phyloP scores from a whole-genome alignment of 2,329 filamentous ascomycete genomes.

The Ceratocystis huliohia region DNA sequence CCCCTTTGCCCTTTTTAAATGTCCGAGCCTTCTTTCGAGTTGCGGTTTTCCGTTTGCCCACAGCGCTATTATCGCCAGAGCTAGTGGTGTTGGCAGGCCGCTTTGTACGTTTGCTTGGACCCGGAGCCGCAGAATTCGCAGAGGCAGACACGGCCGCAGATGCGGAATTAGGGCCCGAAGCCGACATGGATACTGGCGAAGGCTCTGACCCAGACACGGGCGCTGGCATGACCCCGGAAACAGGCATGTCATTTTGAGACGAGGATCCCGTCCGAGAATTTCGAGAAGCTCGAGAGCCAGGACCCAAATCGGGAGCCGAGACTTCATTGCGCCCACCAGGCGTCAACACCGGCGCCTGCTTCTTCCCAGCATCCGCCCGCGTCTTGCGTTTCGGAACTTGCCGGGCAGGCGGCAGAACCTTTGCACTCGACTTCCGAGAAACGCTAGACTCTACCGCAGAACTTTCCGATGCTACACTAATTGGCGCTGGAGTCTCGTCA shows the following conservation, averaged over 20 bases:
- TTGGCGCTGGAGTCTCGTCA: background rate
- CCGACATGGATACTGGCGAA: background rate
- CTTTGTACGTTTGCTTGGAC: slow-evolving; percentile 48
- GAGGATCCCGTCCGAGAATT: slow-evolving; percentile 18
- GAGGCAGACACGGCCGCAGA: slow-evolving; percentile 18
- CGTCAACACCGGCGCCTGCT: slow-evolving; percentile 23
- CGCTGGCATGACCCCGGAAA: slow-evolving; percentile 39
- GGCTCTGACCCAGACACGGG: slow-evolving; percentile 37
- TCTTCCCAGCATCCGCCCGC: slow-evolving; percentile 33
- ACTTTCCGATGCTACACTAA: background rate
- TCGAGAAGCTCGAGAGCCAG: background rate
- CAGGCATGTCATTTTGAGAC: slow-evolving; percentile 23
- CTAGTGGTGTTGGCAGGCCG: slow-evolving; percentile 53
- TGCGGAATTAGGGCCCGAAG: background rate
- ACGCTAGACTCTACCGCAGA: background rate
- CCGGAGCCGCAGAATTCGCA: slow-evolving; percentile 24
- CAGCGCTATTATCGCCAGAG: slow-evolving; percentile 50
- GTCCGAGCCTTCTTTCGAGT: slow-evolving; percentile 50
- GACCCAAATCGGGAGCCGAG: slow-evolving; percentile 24
- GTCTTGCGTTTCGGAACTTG: slow-evolving; percentile 35
- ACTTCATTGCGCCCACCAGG: slow-evolving; percentile 22
- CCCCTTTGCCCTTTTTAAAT: slow-evolving; percentile 40
- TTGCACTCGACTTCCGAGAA: slow-evolving; percentile 25
- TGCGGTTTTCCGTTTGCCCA: slow-evolving; percentile 58
- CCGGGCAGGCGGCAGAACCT: slow-evolving; percentile 29